A percentile compares a stretch with the other conserved stretches of the same genome.
Evolutionary conservation across 805 yeast species (phyloP).

Genomic region (Dipodascopsis uninucleata): DNA sequence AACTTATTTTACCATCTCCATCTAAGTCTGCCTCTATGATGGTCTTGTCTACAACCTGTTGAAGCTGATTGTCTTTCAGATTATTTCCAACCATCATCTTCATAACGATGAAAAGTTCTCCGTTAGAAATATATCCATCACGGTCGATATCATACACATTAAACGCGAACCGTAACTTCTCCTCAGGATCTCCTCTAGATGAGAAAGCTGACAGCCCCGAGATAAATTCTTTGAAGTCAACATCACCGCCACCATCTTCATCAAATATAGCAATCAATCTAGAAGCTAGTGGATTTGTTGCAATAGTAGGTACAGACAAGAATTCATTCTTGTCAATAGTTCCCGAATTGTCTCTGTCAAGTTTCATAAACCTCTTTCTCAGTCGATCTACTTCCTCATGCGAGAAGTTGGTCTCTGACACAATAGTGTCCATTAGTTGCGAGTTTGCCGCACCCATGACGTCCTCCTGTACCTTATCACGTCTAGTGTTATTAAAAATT

Average conservation of each 20-base stretch:
- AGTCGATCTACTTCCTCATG: constrained; percentile 88
- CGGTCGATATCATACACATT: constrained; percentile 92
- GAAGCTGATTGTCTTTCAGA: constrained; percentile 78
- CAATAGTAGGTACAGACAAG: constrained; percentile 86
- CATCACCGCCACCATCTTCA: constrained; percentile 84
- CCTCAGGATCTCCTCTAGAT: constrained; percentile 73
- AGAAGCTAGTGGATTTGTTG: constrained; percentile 82
- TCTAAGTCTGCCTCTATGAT: constrained; percentile 88
- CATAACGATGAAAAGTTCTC: constrained; percentile 85
- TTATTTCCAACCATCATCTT: constrained; percentile 97
- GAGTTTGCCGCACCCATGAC: constrained; percentile 66
- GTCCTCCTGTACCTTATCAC: too few species aligned
- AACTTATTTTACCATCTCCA: constrained; percentile 80
- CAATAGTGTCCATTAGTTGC: constrained; percentile 59
- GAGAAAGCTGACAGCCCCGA: constrained; percentile 83
- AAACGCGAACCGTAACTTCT: constrained; percentile 83
- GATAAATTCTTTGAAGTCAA: constrained; percentile 93
- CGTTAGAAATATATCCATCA: constrained; percentile 93
- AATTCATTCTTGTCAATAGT: constrained; percentile 89
- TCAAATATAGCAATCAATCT: constrained; percentile 93
- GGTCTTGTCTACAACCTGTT: constrained; percentile 92
- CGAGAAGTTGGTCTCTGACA: constrained; percentile 82
- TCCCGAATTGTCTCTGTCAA: constrained; percentile 90
- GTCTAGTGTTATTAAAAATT: too few species aligned
- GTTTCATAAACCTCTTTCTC: constrained; percentile 88